A percentile compares a stretch with the other conserved stretches of the same genome.
Conservation (phyloP, 2,329 filamentous ascomycete genomes). For the Colletotrichum noveboracense region DNA sequence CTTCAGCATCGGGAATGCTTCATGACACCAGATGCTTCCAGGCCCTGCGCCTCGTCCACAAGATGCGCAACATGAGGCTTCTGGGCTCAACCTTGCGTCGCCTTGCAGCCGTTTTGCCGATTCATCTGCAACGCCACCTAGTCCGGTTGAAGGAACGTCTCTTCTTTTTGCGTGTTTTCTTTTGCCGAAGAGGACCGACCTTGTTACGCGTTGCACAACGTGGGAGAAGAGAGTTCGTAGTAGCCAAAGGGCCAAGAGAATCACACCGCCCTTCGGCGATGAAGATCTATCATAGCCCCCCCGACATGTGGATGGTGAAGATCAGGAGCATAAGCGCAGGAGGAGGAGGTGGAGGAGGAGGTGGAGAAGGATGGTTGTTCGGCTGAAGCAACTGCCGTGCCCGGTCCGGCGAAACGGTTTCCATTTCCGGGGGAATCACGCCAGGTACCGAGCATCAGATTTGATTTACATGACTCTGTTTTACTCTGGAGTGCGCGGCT, state of each 20-base stretch:
- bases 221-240: neutral
- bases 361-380: neutral
- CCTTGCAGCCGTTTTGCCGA: neutral
- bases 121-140: neutral
- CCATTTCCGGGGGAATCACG: neutral
- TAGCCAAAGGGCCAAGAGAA: neutral
- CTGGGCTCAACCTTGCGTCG: neutral
- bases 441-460: neutral
- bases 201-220: neutral
- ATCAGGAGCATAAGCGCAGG: neutral
- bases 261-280: neutral
- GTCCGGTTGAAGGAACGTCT: neutral
- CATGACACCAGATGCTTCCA: neutral
- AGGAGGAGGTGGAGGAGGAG: too few relatives aligned
- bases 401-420: constrained; percentile 13
- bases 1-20: neutral
- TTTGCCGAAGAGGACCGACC: neutral
- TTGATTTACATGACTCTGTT: neutral
- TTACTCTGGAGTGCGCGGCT: neutral
- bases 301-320: neutral
- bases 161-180: neutral
- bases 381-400: neutral
- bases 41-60: neutral
- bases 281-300: neutral
- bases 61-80: neutral